These are phyloP conservation scores for Lentinula lateritia DNA, from an alignment of 768 basidiomycete species.

Conservation along the genomic window DNA sequence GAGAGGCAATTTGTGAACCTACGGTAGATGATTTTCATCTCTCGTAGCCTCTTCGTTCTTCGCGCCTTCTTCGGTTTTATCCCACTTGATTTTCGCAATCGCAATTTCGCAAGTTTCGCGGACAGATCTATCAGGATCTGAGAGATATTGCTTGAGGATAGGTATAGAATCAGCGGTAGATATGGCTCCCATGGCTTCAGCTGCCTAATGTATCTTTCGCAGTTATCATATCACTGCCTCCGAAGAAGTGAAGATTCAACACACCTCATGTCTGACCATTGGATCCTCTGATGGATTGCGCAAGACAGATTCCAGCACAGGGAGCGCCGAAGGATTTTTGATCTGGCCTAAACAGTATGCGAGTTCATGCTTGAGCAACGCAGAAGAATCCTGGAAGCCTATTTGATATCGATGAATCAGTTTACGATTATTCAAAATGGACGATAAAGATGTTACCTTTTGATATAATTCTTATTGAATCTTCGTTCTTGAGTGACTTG, in stretches of 20 bases:
- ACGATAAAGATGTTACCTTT: slow-evolving; percentile 46
- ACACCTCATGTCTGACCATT: slow-evolving; percentile 97
- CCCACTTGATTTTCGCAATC: slow-evolving; percentile 91
- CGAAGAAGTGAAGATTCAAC: slow-evolving; percentile 12
- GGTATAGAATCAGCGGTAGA: slow-evolving; percentile 61
- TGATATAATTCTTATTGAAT: slow-evolving; percentile 80
- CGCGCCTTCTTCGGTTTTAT: slow-evolving; percentile 69
- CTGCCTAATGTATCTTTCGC: slow-evolving; percentile 52
- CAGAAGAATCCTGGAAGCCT: slow-evolving; percentile 86
- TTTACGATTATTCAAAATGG: background rate
- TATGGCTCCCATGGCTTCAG: slow-evolving; percentile 98
- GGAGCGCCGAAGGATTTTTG: slow-evolving; percentile 65
- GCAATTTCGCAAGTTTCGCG: slow-evolving; percentile 98
- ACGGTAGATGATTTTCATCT: slow-evolving; percentile 33
- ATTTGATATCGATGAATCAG: background rate
- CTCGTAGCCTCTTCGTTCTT: slow-evolving; percentile 30
- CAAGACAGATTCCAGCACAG: slow-evolving; percentile 74
- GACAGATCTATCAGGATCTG: slow-evolving; percentile 68
- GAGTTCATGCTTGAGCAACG: slow-evolving; percentile 92
- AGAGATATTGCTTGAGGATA: slow-evolving; percentile 64
- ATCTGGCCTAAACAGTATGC: slow-evolving; percentile 97
- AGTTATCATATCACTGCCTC: slow-evolving; percentile 10
- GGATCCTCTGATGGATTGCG: slow-evolving; percentile 69
- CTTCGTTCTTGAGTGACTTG: slow-evolving; percentile 73
- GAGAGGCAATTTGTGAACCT: slow-evolving; percentile 11